phyloP scores from a whole-genome alignment of 352 stramenopile species.

The Aphanomyces astaci region DNA sequence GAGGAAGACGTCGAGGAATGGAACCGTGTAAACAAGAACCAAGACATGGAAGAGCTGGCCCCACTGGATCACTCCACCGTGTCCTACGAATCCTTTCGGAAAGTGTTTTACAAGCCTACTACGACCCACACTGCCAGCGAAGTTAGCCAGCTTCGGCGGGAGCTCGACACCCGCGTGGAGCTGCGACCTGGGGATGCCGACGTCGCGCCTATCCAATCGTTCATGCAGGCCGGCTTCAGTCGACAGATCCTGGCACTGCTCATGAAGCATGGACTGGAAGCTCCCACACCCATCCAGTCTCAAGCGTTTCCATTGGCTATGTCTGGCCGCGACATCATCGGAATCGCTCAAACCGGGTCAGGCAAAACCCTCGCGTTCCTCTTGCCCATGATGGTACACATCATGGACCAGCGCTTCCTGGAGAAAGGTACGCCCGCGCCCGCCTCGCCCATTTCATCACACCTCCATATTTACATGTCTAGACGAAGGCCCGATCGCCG shows the following conservation, averaged over 20 bases:
- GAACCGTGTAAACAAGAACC: conserved; percentile 31
- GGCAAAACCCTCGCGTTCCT: conserved; percentile 98
- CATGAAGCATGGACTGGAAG: conserved; percentile 63
- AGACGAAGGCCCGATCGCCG: conserved; percentile 68
- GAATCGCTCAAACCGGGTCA: conserved; percentile 92
- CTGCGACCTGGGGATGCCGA: conserved; percentile 21
- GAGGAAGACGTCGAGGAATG: conserved; percentile 29
- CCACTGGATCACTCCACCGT: conserved; percentile 62
- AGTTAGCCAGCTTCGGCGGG: conserved; percentile 34
- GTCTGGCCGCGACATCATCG: conserved; percentile 67
- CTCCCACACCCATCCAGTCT: conserved; percentile 70
- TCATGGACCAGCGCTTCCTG: conserved; percentile 82
- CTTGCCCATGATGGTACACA: conserved; percentile 87
- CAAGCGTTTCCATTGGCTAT: conserved; percentile 79
- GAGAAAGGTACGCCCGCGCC: conserved; percentile 24
- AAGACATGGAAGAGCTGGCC: conserved; percentile 63
- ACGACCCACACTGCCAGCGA: conserved; percentile 30
- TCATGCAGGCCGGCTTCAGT: conserved; percentile 64
- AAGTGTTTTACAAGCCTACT: conserved; percentile 58
- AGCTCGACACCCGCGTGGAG: conserved; percentile 49
- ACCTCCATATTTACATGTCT: background rate
- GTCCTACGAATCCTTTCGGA: conserved; percentile 76
- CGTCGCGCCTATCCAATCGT: conserved; percentile 62
- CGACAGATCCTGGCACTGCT: conserved; percentile 55
- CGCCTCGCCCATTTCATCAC: background rate